A percentile compares a stretch with the other conserved stretches of the same genome.
These are phyloP conservation scores for Neurospora terricola DNA, from an alignment of 495 filamentous ascomycete genomes.

Conservation along the genomic window DNA sequence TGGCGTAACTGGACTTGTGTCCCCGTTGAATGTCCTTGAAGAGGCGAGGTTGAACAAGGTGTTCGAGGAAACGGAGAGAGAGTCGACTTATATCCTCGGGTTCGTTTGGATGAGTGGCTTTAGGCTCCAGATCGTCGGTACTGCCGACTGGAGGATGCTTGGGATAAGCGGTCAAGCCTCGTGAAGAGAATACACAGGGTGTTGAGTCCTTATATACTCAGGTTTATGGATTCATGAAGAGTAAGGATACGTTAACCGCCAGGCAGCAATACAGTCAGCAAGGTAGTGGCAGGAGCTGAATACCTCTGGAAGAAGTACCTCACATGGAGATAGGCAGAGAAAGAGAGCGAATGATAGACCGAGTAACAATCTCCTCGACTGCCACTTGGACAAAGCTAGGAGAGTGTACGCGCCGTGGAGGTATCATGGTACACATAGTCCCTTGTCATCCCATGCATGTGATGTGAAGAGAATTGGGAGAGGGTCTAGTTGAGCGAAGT, in stretches of 20 bases:
- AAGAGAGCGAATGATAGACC: not conserved
- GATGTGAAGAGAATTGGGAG: not conserved
- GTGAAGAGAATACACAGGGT: not conserved
- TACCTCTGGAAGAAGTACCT: not conserved
- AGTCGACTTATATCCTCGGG: not conserved
- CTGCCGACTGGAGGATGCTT: not conserved
- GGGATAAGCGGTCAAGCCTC: not conserved
- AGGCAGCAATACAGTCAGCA: not conserved
- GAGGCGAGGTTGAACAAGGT: not conserved
- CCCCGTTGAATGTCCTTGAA: not conserved
- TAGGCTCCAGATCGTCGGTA: not conserved
- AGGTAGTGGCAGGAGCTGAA: not conserved
- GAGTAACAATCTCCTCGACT: not conserved
- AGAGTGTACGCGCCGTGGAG: not conserved
- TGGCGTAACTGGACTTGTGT: not conserved
- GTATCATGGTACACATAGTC: not conserved
- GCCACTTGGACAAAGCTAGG: not conserved
- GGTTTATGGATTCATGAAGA: not conserved
- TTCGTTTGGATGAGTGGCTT: not conserved
- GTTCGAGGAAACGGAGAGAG: not conserved
- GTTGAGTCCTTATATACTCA: not conserved
- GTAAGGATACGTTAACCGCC: not conserved
- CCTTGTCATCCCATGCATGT: not conserved
- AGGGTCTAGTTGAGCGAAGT: not conserved
- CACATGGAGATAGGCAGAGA: not conserved